A percentile compares a stretch with the other conserved stretches of the same genome.
Conservation (phyloP, 352 stramenopile genomes). For the Globisporangium camurandrum region DNA sequence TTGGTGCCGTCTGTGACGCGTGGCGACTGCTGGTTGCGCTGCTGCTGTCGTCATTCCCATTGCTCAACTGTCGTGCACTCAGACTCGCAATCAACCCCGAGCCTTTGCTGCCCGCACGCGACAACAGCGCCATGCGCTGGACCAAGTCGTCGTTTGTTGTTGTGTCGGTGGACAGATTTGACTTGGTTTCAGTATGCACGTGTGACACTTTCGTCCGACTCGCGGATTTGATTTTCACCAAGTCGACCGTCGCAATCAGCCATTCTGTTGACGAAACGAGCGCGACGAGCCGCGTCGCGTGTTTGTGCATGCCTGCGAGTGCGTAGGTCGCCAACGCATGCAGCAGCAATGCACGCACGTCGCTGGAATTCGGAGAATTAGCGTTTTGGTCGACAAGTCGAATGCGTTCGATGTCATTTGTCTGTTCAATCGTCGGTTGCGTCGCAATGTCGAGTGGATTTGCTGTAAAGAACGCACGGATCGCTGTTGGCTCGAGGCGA, state of each 20-base stretch:
- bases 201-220: conserved; percentile 8
- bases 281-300: conserved; percentile 41
- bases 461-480: conserved; percentile 30
- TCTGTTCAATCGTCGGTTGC: conserved; percentile 12
- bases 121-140: conserved; percentile 67
- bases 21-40: not conserved
- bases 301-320: conserved; percentile 60
- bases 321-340: conserved; percentile 34
- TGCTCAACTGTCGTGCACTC: conserved; percentile 15
- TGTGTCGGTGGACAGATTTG: conserved; percentile 4
- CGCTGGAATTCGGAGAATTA: not conserved
- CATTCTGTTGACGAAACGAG: conserved; percentile 45
- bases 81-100: conserved; percentile 54
- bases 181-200: not conserved
- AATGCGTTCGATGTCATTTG: conserved; percentile 39
- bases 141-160: conserved; percentile 47
- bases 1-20: too few species aligned
- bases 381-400: conserved; percentile 19
- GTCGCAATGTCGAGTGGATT: conserved; percentile 49
- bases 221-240: conserved; percentile 75
- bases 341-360: conserved; percentile 25
- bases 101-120: conserved; percentile 42
- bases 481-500: not conserved
- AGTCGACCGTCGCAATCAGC: conserved; percentile 58
- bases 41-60: not conserved